Evolutionary conservation across 768 basidiomycete species (phyloP), one percentile per base, ranked within the genome.

Genomic region (Cyathus striatus): DNA sequence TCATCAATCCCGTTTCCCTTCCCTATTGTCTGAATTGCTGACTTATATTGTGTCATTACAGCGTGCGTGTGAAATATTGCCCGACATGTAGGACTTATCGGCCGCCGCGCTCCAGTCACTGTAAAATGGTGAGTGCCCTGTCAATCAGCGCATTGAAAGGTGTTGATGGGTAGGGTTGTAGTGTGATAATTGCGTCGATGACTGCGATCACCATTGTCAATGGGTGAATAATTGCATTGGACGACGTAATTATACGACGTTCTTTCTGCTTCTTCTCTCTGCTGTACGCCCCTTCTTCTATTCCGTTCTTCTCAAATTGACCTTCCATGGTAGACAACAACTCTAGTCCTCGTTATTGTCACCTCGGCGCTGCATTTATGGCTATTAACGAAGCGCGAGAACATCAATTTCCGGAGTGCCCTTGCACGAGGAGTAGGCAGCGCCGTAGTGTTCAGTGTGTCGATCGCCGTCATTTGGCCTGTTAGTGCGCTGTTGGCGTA

Each of bases 161-260:
- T 30, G 27, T 30, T 30, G 27, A 9, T 9, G 27, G 27, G n/a
- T 30, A n/a, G 9, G 27, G 27, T 43, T 26, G 2, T 51, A 94
- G 87, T 99, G 95, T 58, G 91, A 96, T 53, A 98, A 98, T 58
- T 99, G 95, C 56, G 91, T 97, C 13, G 94, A 97, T 50, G 84
- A 85, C 7, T 97, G 94, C 50, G 93, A 95, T 60, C 89, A 94
- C 57, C 90, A 91, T 57, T 89, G 85, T 49, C 83, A 84, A 57
- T 88, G 85, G 86, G 80, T 99, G 16, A 96, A 97, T 60, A 96
- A 92, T 58, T 98, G 96, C 59, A 77, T 99, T 30, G 96, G 96
- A 5, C 79, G 90, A 30, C 83, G 93, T 35, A 98, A 97, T 60
- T 98, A 99, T 60, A 86, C 90, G 14, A 75, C 83, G n/a, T 99